A percentile compares a stretch with the other conserved stretches of the same genome.
These are phyloP conservation scores for Vickermania ingenoplastis DNA, from an alignment of 208 protist genomes.

Conservation along the genomic window DNA sequence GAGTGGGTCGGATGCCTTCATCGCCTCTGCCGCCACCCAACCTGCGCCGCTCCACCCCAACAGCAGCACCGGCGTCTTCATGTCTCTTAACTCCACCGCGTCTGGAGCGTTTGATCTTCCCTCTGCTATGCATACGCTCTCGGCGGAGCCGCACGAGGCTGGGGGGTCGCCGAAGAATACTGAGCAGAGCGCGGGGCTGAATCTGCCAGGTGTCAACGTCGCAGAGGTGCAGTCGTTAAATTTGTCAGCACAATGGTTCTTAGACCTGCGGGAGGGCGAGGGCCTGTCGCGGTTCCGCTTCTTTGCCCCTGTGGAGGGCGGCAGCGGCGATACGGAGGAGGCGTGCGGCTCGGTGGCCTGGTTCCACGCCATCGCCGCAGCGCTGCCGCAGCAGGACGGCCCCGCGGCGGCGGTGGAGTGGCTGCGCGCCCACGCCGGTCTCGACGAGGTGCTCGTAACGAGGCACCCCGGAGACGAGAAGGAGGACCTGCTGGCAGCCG, in stretches of 20 bases:
- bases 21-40: no score
- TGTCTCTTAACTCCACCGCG: no score
- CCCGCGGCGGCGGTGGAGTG: background rate
- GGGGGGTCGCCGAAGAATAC: no score
- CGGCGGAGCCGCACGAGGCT: no score
- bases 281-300: background rate
- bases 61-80: no score
- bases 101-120: no score
- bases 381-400: background rate
- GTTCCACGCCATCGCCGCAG: background rate
- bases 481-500: background rate
- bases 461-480: background rate
- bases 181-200: no score
- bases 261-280: background rate
- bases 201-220: no score
- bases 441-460: background rate
- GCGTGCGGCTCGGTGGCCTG: background rate
- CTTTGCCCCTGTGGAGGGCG: background rate
- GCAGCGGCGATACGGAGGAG: background rate
- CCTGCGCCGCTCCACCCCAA: no score
- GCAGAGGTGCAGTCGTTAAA: no score
- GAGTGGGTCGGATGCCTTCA: no score
- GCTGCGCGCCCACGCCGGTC: background rate
- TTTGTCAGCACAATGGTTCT: background rate
- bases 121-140: no score